A percentile compares a stretch with the other conserved stretches of the same genome.
phyloP scores from a whole-genome alignment of 108 stramenopile genomes.

The Fragilariopsis cylindrus region DNA sequence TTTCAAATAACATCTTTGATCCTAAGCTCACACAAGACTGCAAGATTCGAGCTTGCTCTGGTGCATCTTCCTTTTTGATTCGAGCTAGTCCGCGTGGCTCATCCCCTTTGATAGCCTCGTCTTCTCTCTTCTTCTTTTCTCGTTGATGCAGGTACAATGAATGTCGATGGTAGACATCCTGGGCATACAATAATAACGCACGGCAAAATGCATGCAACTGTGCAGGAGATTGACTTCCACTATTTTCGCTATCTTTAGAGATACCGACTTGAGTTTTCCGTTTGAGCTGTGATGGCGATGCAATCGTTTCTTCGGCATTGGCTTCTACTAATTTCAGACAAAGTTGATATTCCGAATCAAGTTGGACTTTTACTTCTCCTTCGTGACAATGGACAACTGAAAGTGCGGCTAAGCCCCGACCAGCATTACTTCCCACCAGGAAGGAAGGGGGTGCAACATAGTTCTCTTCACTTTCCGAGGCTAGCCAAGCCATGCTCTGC shows the following conservation, averaged over 20 bases:
- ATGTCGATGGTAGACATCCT: conserved; percentile 79
- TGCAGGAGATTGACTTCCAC: conserved; percentile 68
- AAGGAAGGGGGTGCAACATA: conserved; percentile 73
- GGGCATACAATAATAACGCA: conserved; percentile 74
- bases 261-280: background rate
- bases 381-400: conserved; percentile 83
- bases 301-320: conserved; percentile 33
- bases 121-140: conserved; percentile 27
- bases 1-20: conserved; percentile 74
- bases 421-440: conserved; percentile 52
- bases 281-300: background rate
- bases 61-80: conserved; percentile 43
- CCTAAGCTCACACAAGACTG: conserved; percentile 72
- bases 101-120: conserved; percentile 29
- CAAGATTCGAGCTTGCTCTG: conserved; percentile 60
- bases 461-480: conserved; percentile 74
- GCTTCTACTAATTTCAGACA: conserved; percentile 81
- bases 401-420: conserved; percentile 43
- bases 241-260: conserved; percentile 11
- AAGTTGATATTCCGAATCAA: conserved; percentile 80
- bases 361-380: conserved; percentile 86
- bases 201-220: conserved; percentile 71
- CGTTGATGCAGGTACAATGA: conserved; percentile 47
- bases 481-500: conserved; percentile 59
- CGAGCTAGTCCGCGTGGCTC: conserved; percentile 45